Base-by-base conservation (phyloP, 495 filamentous ascomycete genomes). In the Apodospora peruviana region DNA sequence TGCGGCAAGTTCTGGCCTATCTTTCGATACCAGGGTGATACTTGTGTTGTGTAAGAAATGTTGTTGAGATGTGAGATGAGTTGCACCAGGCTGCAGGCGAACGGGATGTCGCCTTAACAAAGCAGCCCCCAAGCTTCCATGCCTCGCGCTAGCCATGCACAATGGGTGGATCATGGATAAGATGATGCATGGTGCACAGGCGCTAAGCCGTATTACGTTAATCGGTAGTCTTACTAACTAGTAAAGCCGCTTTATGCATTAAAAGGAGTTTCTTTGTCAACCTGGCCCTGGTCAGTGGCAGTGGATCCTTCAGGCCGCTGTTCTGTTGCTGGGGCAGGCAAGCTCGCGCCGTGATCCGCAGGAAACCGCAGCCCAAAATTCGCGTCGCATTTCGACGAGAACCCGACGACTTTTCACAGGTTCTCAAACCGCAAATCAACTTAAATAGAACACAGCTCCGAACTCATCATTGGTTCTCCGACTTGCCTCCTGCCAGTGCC, bases 21-120 rank as follows among this genome's bases (percentile, higher is more conserved):
- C 57, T 39, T 50, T 50, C 12, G 42, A 34, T 19, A 48, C 50
- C 57, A 59, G 55, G 48, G 18, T 34, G 24, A 22, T 45, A 16
- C 11, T 18, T 35, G 20, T 27, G 8, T 38, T 11, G 12, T n/a
- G 34, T 37, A 23, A 41, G 39, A 24, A 41, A 5, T 22, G 39
- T 22, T 21, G 18, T 18, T 29, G 8, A 9, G 4, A 14, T 34
- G 42, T 32, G 22, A 45, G 11, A 12, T 45, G 24, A 14, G 42
- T 12, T n/a, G 19, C 5, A 25, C 40, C 21, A 34, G 24, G 43
- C 17, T 45, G 17, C 25, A 1, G 14, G 19, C 7, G n/a, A 8
- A n/a, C 7, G 17, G 14, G 25, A 17, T 22, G 7, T 23, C 18
- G 14, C 20, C 19, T 38, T 16, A 38, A 38, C 36, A 16, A n/a